phyloP scores from a whole-genome alignment of 2,329 filamentous ascomycete genomes.

The Teratosphaeria epicoccoides region DNA sequence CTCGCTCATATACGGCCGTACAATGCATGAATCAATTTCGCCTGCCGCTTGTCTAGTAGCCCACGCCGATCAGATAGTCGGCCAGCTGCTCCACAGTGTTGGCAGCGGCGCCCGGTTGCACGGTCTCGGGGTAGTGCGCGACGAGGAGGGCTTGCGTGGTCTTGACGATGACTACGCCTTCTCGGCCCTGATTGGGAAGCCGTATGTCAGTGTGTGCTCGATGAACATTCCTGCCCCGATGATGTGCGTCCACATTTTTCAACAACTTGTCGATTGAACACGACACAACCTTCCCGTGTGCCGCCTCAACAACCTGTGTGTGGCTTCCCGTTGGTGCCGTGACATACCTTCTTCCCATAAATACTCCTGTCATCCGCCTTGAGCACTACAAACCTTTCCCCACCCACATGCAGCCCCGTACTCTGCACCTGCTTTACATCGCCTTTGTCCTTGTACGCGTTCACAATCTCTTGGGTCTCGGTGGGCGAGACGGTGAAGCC shows the following conservation, averaged over 20 bases:
- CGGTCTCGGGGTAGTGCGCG: constrained; percentile 68
- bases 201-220: neutral
- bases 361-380: constrained; percentile 66
- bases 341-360: constrained; percentile 72
- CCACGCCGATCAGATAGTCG: constrained; percentile 71
- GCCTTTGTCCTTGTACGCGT: constrained; percentile 43
- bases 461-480: constrained; percentile 46
- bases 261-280: too few relatives aligned
- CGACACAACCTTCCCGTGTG: too few relatives aligned
- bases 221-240: neutral
- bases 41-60: constrained; percentile 48
- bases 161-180: constrained; percentile 74
- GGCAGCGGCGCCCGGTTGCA: constrained; percentile 64
- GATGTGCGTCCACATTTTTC: too few relatives aligned
- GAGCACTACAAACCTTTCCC: constrained; percentile 68
- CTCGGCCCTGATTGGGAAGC: constrained; percentile 52
- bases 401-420: constrained; percentile 64
- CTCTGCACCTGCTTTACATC: constrained; percentile 56
- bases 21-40: neutral
- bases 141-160: constrained; percentile 82
- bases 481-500: constrained; percentile 60
- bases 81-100: constrained; percentile 72
- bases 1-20: neutral
- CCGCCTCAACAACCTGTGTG: too few relatives aligned
- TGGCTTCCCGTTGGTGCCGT: too few relatives aligned